These are phyloP conservation scores for Ogataea methylovora DNA, from an alignment of 805 yeast species.

Conservation along the genomic window DNA sequence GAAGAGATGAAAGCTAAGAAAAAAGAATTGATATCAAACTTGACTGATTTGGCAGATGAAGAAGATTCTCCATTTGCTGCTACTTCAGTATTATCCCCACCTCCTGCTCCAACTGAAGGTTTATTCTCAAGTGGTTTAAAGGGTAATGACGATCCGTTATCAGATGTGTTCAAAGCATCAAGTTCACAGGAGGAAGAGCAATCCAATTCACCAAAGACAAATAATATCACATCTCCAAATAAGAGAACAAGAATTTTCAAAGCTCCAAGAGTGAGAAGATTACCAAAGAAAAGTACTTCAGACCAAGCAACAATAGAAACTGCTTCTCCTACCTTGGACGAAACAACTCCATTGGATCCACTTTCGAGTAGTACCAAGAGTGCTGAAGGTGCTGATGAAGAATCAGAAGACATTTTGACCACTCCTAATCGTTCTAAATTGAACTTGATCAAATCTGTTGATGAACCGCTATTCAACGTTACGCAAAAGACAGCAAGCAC, in stretches of 20 bases:
- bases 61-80: slow-evolving; percentile 4
- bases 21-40: slow-evolving; percentile 31
- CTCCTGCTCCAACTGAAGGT: slow-evolving; percentile 7
- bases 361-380: too few species aligned
- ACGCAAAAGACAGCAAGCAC: too few species aligned
- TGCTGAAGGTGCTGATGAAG: slow-evolving; percentile 7
- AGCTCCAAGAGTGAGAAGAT: slow-evolving; percentile 39
- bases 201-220: slow-evolving; percentile 3
- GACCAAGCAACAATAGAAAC: background rate
- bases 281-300: slow-evolving; percentile 1
- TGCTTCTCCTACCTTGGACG: slow-evolving; percentile 1
- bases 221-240: slow-evolving; percentile 27
- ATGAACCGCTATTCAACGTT: slow-evolving; percentile 48
- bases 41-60: slow-evolving; percentile 31
- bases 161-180: slow-evolving; percentile 11
- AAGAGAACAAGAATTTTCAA: slow-evolving; percentile 34
- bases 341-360: too few species aligned
- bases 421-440: background rate
- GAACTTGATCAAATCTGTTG: slow-evolving; percentile 27
- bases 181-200: slow-evolving; percentile 2
- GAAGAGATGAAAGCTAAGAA: slow-evolving; percentile 24
- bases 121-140: slow-evolving; percentile 7
- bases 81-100: slow-evolving; percentile 8
- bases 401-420: slow-evolving; percentile 21
- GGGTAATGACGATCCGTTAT: slow-evolving; percentile 13